phyloP scores from a whole-genome alignment of 805 yeast species.

The Kluyveromyces dobzhanskii region DNA sequence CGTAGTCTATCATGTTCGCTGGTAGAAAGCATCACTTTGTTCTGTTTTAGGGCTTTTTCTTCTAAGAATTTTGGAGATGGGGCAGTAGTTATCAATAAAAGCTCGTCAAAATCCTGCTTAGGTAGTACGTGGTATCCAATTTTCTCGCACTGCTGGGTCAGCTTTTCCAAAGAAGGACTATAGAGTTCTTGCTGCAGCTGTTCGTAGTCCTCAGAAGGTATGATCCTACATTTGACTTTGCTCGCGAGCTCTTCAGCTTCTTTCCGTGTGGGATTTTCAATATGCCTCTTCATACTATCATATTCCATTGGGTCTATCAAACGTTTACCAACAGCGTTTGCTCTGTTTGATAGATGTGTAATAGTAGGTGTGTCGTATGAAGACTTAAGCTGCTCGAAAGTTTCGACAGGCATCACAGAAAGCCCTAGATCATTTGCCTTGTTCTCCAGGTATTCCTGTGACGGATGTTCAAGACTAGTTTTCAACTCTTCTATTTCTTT shows the following conservation, averaged over 20 bases:
- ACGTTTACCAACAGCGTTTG: constrained; percentile 9
- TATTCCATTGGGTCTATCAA: constrained; percentile 9
- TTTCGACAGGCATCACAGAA: constrained; percentile 3
- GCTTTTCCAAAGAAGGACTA: constrained; percentile 8
- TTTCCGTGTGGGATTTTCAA: constrained; percentile 13
- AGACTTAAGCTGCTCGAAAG: constrained; percentile 3
- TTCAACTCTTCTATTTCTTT: constrained; percentile 6
- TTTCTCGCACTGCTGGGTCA: constrained; percentile 6
- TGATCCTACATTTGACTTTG: constrained; percentile 1
- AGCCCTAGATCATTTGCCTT: constrained; percentile 7
- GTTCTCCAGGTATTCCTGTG: constrained; percentile 6
- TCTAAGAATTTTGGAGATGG: constrained; percentile 8
- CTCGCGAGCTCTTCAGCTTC: constrained; percentile 4
- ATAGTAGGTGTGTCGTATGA: constrained; percentile 9
- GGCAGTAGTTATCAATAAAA: background rate
- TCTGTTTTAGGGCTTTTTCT: constrained; percentile 8
- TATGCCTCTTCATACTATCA: constrained; percentile 6
- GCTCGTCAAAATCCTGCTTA: constrained; percentile 6
- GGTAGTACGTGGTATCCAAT: constrained; percentile 15
- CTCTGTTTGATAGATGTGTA: constrained; percentile 10
- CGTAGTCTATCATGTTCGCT: background rate
- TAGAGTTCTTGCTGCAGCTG: constrained; percentile 1
- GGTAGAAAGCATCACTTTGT: constrained; percentile 5
- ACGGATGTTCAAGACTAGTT: constrained; percentile 6
- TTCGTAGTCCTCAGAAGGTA: constrained; percentile 6